Conservation (phyloP, 2,329 filamentous ascomycete genomes). For the Leptodontidium sp. region DNA sequence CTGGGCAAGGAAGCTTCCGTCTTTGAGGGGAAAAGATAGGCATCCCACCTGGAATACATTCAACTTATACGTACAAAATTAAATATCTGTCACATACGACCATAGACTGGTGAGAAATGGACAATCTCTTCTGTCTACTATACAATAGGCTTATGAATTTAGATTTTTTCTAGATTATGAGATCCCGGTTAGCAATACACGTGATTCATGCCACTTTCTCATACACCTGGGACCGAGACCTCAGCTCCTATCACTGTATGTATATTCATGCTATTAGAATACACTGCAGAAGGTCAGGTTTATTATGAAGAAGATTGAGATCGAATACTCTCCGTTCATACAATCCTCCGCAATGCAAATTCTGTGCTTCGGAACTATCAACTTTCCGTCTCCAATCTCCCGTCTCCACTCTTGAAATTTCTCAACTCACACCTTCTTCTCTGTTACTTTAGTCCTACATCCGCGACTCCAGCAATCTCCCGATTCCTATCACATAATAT, state of each 20-base stretch:
- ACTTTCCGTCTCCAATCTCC: constrained; percentile 15
- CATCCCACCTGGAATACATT: no score
- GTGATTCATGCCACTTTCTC: neutral
- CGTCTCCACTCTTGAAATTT: constrained; percentile 14
- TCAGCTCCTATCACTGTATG: constrained; percentile 3
- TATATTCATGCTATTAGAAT: constrained; percentile 3
- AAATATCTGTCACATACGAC: constrained; percentile 14
- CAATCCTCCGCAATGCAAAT: constrained; percentile 17
- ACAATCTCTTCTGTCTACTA: neutral
- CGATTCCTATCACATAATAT: constrained; percentile 17
- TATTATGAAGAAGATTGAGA: constrained; percentile 6
- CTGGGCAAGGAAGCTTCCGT: no score
- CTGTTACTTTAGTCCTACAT: constrained; percentile 9
- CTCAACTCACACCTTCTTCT: constrained; percentile 8
- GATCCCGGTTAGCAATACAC: neutral
- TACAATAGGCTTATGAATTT: constrained; percentile 1
- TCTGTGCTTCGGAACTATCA: constrained; percentile 16
- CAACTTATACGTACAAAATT: no score
- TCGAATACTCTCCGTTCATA: constrained; percentile 5
- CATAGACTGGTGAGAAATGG: constrained; percentile 20
- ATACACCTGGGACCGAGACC: constrained; percentile 4
- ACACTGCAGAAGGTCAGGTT: constrained; percentile 4
- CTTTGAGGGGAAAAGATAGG: no score
- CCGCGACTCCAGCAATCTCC: constrained; percentile 14
- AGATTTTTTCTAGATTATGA: constrained; percentile 8